These are phyloP conservation scores for Ajuga chamaepitys DNA, from an alignment of 257 asterid genomes.

Conservation along the genomic window DNA sequence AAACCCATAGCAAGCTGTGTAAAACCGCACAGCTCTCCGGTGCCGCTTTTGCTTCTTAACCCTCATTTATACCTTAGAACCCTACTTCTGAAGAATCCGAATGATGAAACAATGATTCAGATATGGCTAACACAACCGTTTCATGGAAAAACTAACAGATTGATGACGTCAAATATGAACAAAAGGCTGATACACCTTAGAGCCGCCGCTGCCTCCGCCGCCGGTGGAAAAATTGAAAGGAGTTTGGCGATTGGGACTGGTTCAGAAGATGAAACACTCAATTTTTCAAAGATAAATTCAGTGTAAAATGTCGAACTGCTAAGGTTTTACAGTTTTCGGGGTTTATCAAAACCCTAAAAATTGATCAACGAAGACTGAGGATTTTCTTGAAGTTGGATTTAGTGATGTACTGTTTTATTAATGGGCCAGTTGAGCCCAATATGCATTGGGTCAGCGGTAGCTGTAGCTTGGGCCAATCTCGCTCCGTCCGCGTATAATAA, in stretches of 20 bases:
- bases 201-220: neutral
- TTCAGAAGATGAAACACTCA: neutral
- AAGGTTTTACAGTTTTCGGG: neutral
- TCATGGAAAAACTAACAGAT: neutral
- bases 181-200: neutral
- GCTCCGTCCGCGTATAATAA: too few relatives aligned
- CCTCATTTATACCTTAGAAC: constrained; percentile 37
- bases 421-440: neutral
- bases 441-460: neutral
- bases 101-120: neutral
- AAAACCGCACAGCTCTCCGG: constrained; percentile 68
- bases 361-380: neutral
- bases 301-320: neutral
- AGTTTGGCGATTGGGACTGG: neutral
- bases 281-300: neutral
- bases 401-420: neutral
- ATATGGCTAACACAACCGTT: neutral
- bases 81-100: neutral
- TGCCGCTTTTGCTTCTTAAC: constrained; percentile 76
- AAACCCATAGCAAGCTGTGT: constrained; percentile 77
- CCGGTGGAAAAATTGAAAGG: neutral
- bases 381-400: constrained; percentile 3
- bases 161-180: neutral
- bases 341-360: neutral
- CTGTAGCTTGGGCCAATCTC: too few relatives aligned